Percentiles rank a stretch among this genome's conserved stretches.
phyloP scores from a whole-genome alignment of 2,329 filamentous ascomycete species.

The Cytospora leucostoma region DNA sequence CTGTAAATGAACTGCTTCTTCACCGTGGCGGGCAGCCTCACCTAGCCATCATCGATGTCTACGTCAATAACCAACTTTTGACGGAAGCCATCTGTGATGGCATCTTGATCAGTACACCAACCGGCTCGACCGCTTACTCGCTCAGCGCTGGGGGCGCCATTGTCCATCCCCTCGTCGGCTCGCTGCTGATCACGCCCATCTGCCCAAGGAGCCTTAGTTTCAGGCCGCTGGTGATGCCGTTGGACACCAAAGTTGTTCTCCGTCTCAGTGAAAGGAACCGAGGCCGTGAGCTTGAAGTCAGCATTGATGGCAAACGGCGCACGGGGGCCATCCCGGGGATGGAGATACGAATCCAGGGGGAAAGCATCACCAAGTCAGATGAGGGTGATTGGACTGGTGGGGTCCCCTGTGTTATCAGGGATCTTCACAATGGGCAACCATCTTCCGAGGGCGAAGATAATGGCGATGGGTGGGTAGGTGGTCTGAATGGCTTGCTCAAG shows the following conservation, averaged over 20 bases:
- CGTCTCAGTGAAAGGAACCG: slow-evolving; percentile 80
- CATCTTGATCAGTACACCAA: slow-evolving; percentile 91
- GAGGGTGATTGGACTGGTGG: slow-evolving; percentile 66
- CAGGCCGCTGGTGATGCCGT: slow-evolving; percentile 83
- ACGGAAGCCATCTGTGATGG: slow-evolving; percentile 95
- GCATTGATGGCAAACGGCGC: slow-evolving; percentile 73
- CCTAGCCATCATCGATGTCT: slow-evolving; percentile 88
- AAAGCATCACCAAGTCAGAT: slow-evolving; percentile 63
- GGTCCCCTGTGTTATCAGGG: slow-evolving; percentile 86
- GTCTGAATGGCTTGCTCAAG: slow-evolving; percentile 88
- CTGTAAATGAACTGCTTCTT: slow-evolving; percentile 93
- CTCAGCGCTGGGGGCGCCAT: slow-evolving; percentile 92
- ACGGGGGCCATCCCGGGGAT: slow-evolving; percentile 71
- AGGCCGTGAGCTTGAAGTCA: slow-evolving; percentile 74
- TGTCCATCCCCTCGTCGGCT: slow-evolving; percentile 88
- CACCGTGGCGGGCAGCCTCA: slow-evolving; percentile 90
- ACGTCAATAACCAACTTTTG: slow-evolving; percentile 82
- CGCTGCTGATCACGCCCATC: slow-evolving; percentile 88
- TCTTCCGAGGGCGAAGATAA: slow-evolving; percentile 47
- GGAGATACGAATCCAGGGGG: slow-evolving; percentile 87
- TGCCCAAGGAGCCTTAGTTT: slow-evolving; percentile 92
- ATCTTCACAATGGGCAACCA: slow-evolving; percentile 43
- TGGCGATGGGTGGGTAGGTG: slow-evolving; percentile 96
- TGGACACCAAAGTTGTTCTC: slow-evolving; percentile 80
- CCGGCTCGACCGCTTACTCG: slow-evolving; percentile 92